These are phyloP conservation scores for Coemansia umbellata DNA, from an alignment of 192 early-diverging fungal genomes.

Conservation along the genomic window DNA sequence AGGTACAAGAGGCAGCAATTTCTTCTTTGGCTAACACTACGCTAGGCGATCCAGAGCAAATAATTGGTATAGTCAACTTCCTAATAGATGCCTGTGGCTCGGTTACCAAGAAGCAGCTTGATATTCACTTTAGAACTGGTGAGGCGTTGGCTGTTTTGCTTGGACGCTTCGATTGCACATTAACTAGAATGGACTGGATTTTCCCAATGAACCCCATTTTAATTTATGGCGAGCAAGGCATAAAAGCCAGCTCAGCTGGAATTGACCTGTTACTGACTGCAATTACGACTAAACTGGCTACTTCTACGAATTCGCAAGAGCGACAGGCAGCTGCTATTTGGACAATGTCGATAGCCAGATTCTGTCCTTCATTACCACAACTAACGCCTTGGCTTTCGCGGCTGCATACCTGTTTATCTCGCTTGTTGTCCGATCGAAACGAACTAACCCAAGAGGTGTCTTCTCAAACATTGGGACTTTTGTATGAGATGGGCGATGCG, in stretches of 20 bases:
- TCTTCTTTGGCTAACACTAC: constrained; percentile 65
- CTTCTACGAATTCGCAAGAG: constrained; percentile 28
- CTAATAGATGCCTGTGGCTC: constrained; percentile 57
- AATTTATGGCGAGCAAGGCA: constrained; percentile 14
- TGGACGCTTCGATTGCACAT: constrained; percentile 31
- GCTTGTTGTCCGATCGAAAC: constrained; percentile 77
- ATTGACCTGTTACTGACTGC: constrained; percentile 15
- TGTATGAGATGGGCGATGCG: constrained; percentile 40
- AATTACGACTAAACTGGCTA: constrained; percentile 12
- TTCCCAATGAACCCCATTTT: constrained; percentile 19
- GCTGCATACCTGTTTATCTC: constrained; percentile 76
- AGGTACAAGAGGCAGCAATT: constrained; percentile 73
- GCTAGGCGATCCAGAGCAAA: constrained; percentile 36
- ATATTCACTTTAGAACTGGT: constrained; percentile 81
- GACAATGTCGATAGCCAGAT: constrained; percentile 30
- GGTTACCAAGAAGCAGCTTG: constrained; percentile 69
- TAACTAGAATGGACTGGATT: constrained; percentile 24
- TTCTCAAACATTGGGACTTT: constrained; percentile 27
- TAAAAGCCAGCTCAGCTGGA: constrained; percentile 11
- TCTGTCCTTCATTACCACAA: constrained; percentile 17
- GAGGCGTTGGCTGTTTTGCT: constrained; percentile 62
- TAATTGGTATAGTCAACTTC: constrained; percentile 34
- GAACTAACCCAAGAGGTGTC: constrained; percentile 49
- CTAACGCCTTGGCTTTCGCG: constrained; percentile 50
- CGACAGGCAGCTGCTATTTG: constrained; percentile 40